These are phyloP conservation scores for Annulohypoxylon truncatum DNA, from an alignment of 2,329 filamentous ascomycete genomes.

Conservation along the genomic window DNA sequence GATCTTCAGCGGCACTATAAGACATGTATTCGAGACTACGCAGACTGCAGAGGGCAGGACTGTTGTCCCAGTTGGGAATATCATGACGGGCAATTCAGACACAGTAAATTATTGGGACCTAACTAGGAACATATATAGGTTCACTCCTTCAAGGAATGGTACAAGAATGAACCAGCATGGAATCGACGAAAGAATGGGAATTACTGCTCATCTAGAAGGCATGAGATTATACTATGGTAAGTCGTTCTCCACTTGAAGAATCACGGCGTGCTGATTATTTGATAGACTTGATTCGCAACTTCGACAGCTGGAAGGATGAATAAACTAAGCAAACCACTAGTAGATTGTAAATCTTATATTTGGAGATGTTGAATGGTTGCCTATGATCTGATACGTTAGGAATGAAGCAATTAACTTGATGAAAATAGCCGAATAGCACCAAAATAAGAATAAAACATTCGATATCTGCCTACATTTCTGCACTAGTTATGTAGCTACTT, in stretches of 20 bases:
- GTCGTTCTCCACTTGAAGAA: neutral
- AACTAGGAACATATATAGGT: conserved; percentile 64
- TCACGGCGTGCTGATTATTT: neutral
- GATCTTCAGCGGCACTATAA: conserved; percentile 53
- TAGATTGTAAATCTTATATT: neutral
- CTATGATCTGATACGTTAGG: neutral
- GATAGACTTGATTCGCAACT: conserved; percentile 36
- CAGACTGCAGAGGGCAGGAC: conserved; percentile 48
- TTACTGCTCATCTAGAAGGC: conserved; percentile 56
- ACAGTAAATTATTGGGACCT: conserved; percentile 64
- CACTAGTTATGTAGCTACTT: neutral
- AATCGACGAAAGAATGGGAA: conserved; percentile 60
- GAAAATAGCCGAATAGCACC: neutral
- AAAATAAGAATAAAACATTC: neutral
- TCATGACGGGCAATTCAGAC: conserved; percentile 66
- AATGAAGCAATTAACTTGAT: neutral
- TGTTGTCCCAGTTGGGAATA: conserved; percentile 56
- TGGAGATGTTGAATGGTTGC: neutral
- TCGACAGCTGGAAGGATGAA: conserved; percentile 27
- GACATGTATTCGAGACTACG: conserved; percentile 54
- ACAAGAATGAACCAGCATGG: conserved; percentile 61
- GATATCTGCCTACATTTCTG: neutral
- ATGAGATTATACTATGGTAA: conserved; percentile 57
- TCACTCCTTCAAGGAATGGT: conserved; percentile 59
- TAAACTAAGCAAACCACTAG: conserved; percentile 6